phyloP scores from a whole-genome alignment of 1,284 basidiomycete species.

The Acaromyces ingoldii region DNA sequence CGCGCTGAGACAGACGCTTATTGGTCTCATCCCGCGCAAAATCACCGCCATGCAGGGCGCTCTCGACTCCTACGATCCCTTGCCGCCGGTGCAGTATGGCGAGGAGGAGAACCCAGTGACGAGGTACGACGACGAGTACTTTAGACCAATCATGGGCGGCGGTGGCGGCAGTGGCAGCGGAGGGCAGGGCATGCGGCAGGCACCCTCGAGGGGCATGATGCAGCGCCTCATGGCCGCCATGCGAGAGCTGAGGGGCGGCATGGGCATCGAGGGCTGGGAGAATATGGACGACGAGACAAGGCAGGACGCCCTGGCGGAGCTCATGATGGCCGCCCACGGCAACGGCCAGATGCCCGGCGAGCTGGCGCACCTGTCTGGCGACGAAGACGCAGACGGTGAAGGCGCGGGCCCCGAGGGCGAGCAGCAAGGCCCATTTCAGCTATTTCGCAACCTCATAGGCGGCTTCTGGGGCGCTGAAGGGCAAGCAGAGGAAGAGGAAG shows the following conservation, averaged over 20 bases:
- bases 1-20: slow-evolving; percentile 33
- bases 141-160: slow-evolving; percentile 18
- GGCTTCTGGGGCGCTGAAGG: slow-evolving; percentile 4
- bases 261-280: slow-evolving; percentile 25
- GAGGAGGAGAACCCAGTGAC: slow-evolving; percentile 17
- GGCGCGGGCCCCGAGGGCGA: background rate
- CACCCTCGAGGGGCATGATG: slow-evolving; percentile 12
- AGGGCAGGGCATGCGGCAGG: background rate
- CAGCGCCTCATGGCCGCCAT: slow-evolving; percentile 8
- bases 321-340: slow-evolving; percentile 17
- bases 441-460: background rate
- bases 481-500: slow-evolving; percentile 9
- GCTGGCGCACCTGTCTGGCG: slow-evolving; percentile 3
- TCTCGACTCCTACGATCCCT: slow-evolving; percentile 44
- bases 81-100: slow-evolving; percentile 27
- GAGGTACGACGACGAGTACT: slow-evolving; percentile 43
- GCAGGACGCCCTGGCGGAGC: slow-evolving; percentile 29
- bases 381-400: slow-evolving; percentile 7
- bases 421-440: background rate
- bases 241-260: slow-evolving; percentile 16
- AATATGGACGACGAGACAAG: slow-evolving; percentile 39
- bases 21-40: slow-evolving; percentile 34
- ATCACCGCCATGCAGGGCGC: slow-evolving; percentile 28
- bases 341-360: slow-evolving; percentile 5
- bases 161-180: slow-evolving; percentile 1